Percentiles rank a stretch among this genome's conserved stretches.
These are phyloP conservation scores for Pezicula carpinea DNA, from an alignment of 2,329 filamentous ascomycete genomes.

Conservation along the genomic window DNA sequence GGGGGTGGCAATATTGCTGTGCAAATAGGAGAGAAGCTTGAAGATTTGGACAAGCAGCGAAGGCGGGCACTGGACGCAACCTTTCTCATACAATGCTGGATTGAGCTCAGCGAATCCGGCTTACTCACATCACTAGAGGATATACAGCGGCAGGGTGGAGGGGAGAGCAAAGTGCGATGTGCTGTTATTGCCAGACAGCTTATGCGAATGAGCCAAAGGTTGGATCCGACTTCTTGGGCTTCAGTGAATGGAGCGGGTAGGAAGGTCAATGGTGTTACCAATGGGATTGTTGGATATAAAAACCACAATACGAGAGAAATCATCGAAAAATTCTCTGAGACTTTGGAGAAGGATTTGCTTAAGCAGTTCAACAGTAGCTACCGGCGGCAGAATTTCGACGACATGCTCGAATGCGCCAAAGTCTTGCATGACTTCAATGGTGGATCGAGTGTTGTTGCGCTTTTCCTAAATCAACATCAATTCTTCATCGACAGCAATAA, in stretches of 20 bases:
- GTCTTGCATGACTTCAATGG: conserved; percentile 95
- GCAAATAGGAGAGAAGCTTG: conserved; percentile 87
- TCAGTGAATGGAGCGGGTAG: conserved; percentile 49
- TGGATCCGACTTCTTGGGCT: conserved; percentile 74
- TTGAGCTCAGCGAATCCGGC: conserved; percentile 86
- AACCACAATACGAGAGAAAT: conserved; percentile 71
- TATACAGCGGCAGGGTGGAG: conserved; percentile 71
- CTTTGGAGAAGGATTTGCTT: conserved; percentile 87
- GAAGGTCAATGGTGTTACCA: conserved; percentile 45
- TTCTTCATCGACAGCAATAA: conserved; percentile 98
- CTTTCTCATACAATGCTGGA: conserved; percentile 95
- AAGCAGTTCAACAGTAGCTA: conserved; percentile 98
- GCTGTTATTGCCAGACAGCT: conserved; percentile 91
- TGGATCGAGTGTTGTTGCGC: conserved; percentile 87
- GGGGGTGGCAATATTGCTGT: conserved; percentile 83
- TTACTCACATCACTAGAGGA: conserved; percentile 85
- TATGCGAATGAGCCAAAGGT: conserved; percentile 86
- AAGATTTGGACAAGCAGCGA: conserved; percentile 90
- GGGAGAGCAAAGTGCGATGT: conserved; percentile 89
- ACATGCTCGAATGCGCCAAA: conserved; percentile 95
- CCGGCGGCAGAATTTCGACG: conserved; percentile 88
- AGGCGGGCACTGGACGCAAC: conserved; percentile 87
- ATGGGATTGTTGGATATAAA: conserved; percentile 38
- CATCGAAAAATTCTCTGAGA: conserved; percentile 95
- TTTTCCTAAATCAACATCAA: conserved; percentile 98